Evolutionary conservation across 768 basidiomycete genomes (phyloP).

Genomic region (Terana coerulea): DNA sequence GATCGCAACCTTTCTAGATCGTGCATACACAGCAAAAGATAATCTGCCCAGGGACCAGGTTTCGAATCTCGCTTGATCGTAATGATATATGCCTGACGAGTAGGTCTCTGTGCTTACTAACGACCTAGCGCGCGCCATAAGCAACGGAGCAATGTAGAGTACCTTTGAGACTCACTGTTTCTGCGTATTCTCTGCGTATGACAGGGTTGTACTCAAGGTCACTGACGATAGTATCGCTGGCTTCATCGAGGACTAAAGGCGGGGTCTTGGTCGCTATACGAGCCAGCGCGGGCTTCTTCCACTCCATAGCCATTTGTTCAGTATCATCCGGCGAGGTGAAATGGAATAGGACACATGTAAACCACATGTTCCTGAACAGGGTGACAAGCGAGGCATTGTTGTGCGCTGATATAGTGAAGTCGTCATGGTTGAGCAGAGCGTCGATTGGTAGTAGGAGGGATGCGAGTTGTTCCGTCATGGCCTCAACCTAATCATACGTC

Average conservation of each 20-base stretch:
- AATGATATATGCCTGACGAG: slow-evolving; percentile 66
- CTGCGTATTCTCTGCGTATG: slow-evolving; percentile 79
- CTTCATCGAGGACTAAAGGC: slow-evolving; percentile 73
- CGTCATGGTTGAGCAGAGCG: slow-evolving; percentile 68
- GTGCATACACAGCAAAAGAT: slow-evolving; percentile 83
- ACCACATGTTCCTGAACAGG: slow-evolving; percentile 93
- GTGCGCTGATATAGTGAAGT: slow-evolving; percentile 57
- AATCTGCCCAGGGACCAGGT: slow-evolving; percentile 75
- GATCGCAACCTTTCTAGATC: slow-evolving; percentile 89
- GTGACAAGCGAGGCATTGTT: slow-evolving; percentile 59
- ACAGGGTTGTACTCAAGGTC: slow-evolving; percentile 93
- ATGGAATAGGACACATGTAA: slow-evolving; percentile 82
- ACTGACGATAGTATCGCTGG: slow-evolving; percentile 77
- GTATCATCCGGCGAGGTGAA: slow-evolving; percentile 56
- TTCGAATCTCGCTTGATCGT: slow-evolving; percentile 64
- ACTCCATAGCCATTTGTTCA: slow-evolving; percentile 66
- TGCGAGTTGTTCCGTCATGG: slow-evolving; percentile 83
- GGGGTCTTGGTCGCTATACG: slow-evolving; percentile 88
- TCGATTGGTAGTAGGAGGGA: slow-evolving; percentile 91
- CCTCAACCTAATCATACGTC: slow-evolving; percentile 56
- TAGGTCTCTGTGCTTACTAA: slow-evolving; percentile 59
- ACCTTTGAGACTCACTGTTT: slow-evolving; percentile 60
- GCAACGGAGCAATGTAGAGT: too few relatives aligned
- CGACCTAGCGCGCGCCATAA: too few relatives aligned
- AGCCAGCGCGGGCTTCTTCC: slow-evolving; percentile 71